Evolutionary conservation across 2,329 filamentous ascomycete genomes (phyloP).

Genomic region (Venturiaceae sp.): DNA sequence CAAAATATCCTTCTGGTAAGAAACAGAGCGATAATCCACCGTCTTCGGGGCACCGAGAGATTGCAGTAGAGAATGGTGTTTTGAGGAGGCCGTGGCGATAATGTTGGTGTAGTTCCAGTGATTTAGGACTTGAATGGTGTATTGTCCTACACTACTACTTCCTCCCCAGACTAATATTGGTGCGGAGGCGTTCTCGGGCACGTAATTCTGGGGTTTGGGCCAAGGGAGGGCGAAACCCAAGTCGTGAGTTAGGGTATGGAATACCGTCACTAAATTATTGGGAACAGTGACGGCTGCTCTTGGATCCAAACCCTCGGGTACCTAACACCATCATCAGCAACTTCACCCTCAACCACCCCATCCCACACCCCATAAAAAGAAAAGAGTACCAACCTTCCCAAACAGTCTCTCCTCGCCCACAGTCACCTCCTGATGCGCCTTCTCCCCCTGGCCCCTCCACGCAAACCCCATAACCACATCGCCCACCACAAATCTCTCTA

Average conservation of each 20-base stretch:
- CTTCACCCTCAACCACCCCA: too few relatives aligned
- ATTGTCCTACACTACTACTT: slow-evolving; percentile 21
- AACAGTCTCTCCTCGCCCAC: slow-evolving; percentile 42
- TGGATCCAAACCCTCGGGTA: background rate
- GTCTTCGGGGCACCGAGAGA: slow-evolving; percentile 18
- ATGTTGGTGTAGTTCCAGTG: slow-evolving; percentile 44
- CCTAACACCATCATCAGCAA: background rate
- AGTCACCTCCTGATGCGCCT: slow-evolving; percentile 46
- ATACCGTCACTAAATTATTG: slow-evolving; percentile 48
- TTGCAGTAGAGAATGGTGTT: slow-evolving; percentile 19
- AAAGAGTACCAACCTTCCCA: slow-evolving; percentile 23
- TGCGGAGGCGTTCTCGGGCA: slow-evolving; percentile 21
- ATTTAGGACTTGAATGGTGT: slow-evolving; percentile 31
- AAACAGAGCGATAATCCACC: slow-evolving; percentile 19
- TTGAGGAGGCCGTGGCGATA: slow-evolving; percentile 17
- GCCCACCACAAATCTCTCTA: slow-evolving; percentile 37
- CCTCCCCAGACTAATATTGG: slow-evolving; percentile 22
- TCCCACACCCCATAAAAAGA: too few relatives aligned
- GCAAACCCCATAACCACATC: slow-evolving; percentile 49
- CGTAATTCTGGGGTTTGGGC: slow-evolving; percentile 38
- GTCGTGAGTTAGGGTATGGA: slow-evolving; percentile 44
- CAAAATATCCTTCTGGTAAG: background rate
- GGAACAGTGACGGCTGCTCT: slow-evolving; percentile 44
- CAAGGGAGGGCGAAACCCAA: slow-evolving; percentile 46
- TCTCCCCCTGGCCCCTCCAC: slow-evolving; percentile 36